These are phyloP conservation scores for Spizellomyces punctatus DNA, from an alignment of 192 early-diverging fungal species.

Conservation along the genomic window DNA sequence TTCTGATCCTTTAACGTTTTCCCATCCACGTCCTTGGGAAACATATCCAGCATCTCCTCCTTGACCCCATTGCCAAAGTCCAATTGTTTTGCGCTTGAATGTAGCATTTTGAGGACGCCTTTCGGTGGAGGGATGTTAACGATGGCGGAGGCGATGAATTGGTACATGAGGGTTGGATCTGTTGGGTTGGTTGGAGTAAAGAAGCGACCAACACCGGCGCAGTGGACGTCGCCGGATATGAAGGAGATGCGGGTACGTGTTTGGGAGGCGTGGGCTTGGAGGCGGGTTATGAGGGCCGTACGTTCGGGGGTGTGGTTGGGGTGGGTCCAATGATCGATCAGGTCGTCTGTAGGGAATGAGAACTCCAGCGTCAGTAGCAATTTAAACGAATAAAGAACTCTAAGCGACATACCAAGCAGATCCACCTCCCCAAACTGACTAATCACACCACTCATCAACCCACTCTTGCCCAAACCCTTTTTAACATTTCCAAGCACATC, in stretches of 20 bases:
- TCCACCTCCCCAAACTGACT: conserved; percentile 72
- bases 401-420: conserved; percentile 12
- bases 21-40: conserved; percentile 13
- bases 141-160: conserved; percentile 21
- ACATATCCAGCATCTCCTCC: conserved; percentile 15
- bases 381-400: conserved; percentile 63
- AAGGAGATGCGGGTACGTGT: conserved; percentile 73
- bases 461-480: conserved; percentile 33
- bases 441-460: conserved; percentile 54
- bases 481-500: conserved; percentile 20
- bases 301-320: conserved; percentile 66
- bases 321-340: conserved; percentile 69
- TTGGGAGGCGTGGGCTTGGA: conserved; percentile 64
- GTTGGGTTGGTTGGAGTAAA: background rate
- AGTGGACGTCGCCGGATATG: conserved; percentile 77
- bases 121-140: conserved; percentile 27
- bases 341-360: conserved; percentile 57
- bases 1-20: background rate
- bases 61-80: background rate
- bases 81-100: conserved; percentile 1
- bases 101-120: conserved; percentile 21
- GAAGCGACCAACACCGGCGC: conserved; percentile 44
- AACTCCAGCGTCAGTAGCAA: background rate
- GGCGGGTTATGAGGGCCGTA: conserved; percentile 58
- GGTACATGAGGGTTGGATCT: conserved; percentile 25